Conservation (phyloP, 495 filamentous ascomycete species). For the Aspergillus leporis region DNA sequence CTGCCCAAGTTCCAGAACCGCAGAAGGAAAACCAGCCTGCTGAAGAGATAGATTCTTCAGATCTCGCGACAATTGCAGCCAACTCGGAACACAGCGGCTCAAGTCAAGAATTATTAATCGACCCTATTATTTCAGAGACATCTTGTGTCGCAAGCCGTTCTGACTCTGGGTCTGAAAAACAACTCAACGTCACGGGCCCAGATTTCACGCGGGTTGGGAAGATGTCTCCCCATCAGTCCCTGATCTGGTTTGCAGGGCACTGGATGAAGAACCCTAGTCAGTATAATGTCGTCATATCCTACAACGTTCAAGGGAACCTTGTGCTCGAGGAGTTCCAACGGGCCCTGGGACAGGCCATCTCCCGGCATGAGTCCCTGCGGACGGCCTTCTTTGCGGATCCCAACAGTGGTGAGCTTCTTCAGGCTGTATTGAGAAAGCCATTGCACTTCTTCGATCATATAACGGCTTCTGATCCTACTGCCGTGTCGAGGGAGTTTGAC, state of each 20-base stretch:
- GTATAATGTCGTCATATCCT: slow-evolving; percentile 7
- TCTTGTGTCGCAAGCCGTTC: not conserved
- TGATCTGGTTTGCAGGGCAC: slow-evolving; percentile 7
- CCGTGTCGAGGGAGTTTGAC: not conserved
- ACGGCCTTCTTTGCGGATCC: slow-evolving; percentile 7
- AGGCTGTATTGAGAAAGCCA: not conserved
- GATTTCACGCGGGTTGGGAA: not conserved
- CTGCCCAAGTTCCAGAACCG: not conserved
- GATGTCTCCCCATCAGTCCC: slow-evolving; percentile 6
- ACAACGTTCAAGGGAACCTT: slow-evolving; percentile 5
- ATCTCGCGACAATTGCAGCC: not conserved
- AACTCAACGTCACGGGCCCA: not conserved
- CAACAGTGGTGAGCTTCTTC: not conserved
- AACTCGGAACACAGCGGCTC: not conserved
- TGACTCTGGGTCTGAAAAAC: not conserved
- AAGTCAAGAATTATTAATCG: not conserved
- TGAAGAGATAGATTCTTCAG: not conserved
- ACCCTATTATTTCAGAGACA: not conserved
- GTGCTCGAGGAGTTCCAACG: not conserved
- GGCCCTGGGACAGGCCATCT: not conserved
- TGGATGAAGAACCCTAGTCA: slow-evolving; percentile 8
- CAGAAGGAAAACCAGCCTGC: not conserved
- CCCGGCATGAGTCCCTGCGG: slow-evolving; percentile 4
- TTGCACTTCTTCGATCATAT: slow-evolving; percentile 5
- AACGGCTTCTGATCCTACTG: not conserved